These are phyloP conservation scores for Phlebopus sp. DNA, from an alignment of 1,284 basidiomycete species.

Conservation along the genomic window DNA sequence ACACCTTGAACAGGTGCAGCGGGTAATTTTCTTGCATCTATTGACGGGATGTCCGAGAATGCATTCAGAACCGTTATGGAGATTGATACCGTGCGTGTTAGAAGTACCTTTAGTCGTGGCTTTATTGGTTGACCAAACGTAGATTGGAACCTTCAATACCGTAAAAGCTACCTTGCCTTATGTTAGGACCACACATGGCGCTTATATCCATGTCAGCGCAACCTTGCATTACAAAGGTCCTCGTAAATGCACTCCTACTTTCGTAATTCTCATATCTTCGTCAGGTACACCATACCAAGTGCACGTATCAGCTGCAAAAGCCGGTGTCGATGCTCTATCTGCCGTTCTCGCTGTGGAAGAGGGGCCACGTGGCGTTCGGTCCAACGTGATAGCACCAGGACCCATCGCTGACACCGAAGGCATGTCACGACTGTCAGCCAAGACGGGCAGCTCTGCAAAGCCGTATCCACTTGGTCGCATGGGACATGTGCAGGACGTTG, in stretches of 20 bases:
- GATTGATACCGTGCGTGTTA: conserved; percentile 77
- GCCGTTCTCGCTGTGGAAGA: conserved; percentile 89
- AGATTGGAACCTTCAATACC: conserved; percentile 93
- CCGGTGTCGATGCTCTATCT: conserved; percentile 87
- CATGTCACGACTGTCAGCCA: conserved; percentile 57
- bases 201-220: conserved; percentile 90
- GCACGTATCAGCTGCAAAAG: conserved; percentile 94
- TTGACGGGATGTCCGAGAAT: conserved; percentile 79
- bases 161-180: conserved; percentile 85
- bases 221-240: conserved; percentile 85
- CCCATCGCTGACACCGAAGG: conserved; percentile 88
- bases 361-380: conserved; percentile 90
- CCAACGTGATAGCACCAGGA: conserved; percentile 90
- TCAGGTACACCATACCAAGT: conserved; percentile 85
- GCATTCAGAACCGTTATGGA: conserved; percentile 92
- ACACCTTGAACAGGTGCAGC: conserved; percentile 64
- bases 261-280: conserved; percentile 4
- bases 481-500: conserved; percentile 74
- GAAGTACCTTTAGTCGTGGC: not conserved
- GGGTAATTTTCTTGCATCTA: conserved; percentile 86
- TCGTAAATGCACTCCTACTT: conserved; percentile 15
- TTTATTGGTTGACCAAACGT: not conserved
- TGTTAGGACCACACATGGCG: conserved; percentile 69
- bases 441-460: conserved; percentile 18
- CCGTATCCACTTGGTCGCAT: conserved; percentile 59